A percentile compares a stretch with the other conserved stretches of the same genome.
phyloP scores from a whole-genome alignment of 2,329 filamentous ascomycete species.

The Mycogone perniciosa region DNA sequence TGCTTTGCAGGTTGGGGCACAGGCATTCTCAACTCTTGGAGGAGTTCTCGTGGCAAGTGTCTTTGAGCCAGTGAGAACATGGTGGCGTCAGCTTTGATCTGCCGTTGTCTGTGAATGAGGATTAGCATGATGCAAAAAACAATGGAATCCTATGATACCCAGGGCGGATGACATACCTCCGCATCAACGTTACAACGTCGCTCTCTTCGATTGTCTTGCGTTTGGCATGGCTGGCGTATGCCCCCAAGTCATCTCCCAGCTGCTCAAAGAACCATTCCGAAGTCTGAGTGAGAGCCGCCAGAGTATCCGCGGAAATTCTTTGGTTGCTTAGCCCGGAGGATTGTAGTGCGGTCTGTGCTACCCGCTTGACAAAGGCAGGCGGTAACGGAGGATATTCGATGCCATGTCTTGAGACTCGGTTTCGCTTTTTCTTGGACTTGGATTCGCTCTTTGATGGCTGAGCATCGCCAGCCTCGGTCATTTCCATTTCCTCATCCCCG shows the following conservation, averaged over 20 bases:
- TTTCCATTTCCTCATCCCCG: background rate
- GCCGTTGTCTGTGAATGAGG: constrained; percentile 61
- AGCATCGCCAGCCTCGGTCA: background rate
- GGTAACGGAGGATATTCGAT: constrained; percentile 72
- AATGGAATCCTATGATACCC: constrained; percentile 24
- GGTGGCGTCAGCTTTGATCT: constrained; percentile 64
- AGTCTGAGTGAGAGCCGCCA: constrained; percentile 70
- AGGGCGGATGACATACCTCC: constrained; percentile 52
- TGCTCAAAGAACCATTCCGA: constrained; percentile 93
- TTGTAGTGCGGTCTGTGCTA: constrained; percentile 65
- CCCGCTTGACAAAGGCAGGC: constrained; percentile 62
- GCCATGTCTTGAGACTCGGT: constrained; percentile 59
- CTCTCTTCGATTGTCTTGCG: constrained; percentile 81
- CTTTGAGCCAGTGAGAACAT: constrained; percentile 80
- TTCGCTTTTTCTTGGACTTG: constrained; percentile 28
- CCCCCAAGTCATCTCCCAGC: constrained; percentile 68
- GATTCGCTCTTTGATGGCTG: too few relatives aligned
- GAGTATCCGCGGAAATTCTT: constrained; percentile 66
- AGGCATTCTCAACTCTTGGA: constrained; percentile 75
- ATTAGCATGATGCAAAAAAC: background rate
- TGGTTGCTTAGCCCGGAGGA: constrained; percentile 58
- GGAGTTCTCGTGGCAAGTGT: constrained; percentile 71
- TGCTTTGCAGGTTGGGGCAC: constrained; percentile 47
- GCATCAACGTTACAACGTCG: constrained; percentile 77
- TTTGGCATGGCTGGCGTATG: constrained; percentile 74